Base-by-base conservation (phyloP, 2,329 filamentous ascomycete species). In the Thielaviopsis punctulata region DNA sequence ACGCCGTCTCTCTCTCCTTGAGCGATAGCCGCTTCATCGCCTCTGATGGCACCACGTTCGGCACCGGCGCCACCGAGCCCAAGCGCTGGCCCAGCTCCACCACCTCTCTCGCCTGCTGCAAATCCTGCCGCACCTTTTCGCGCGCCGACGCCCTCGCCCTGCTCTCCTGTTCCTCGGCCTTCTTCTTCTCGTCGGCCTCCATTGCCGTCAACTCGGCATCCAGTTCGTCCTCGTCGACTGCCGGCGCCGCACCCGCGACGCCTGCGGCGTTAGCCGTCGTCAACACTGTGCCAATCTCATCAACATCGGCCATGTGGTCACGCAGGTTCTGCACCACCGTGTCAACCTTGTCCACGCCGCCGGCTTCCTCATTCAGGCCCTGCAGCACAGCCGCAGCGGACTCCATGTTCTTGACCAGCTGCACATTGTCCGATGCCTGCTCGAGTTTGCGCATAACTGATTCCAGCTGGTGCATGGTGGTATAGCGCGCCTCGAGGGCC, bases 161-260 rank as follows among this genome's bases (percentile, higher is more conserved):
- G 57, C 76, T 72, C 36, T 64, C 66, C 55, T 68, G 67, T 55
- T 71, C 68, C 41, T 48, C 41, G 8, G 15, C 24, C 53, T 77
- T 72, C 61, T 76, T 74, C 60, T 69, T 69, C 57, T 62, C 66
- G 59, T 79, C 75, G 57, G 77, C 69, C 66, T 89, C 80, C 68
- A 98, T 69, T 3, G 73, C 80, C 58, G 84, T 83, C 46, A 96
- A 73, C 68, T 95, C 90, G 55, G 90, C 84, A 59, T 95, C 88
- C 52, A 96, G 78, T 63, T 93, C 89, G 19, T 62, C 73, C 61
- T 95, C 89, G 63, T 95, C 86, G 27, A 94, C 71, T 1, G 64
- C 72, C 5, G 62, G 59, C 6, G 25, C 51, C 6, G 67, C 65
- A 58, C n/a, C n/a, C n/a, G n/a, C n/a, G n/a, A n/a, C n/a, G n/a